Base-by-base conservation (phyloP, 2,329 filamentous ascomycete species). In the Fusarium pseudograminearum region DNA sequence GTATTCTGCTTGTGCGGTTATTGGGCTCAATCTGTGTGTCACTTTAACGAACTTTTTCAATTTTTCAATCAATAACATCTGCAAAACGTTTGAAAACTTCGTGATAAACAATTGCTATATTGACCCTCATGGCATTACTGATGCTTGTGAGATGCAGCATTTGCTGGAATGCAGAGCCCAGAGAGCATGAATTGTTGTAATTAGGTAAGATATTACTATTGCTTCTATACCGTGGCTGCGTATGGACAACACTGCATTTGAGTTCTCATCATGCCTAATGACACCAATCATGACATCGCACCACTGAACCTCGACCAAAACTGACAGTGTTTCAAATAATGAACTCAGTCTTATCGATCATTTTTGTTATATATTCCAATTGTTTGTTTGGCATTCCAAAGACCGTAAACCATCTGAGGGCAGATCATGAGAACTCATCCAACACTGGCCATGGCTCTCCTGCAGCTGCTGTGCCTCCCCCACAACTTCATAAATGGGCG, bases 271-370 rank as follows among this genome's bases (percentile, higher is more conserved):
- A 46, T 46, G 34, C 54, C 26, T 42, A 14, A 14, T 6, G 40
- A 30, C 20, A 31, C 22, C 30, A 30, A 65, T 65, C 63, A 66
- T 66, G 55, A 66, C 55, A 66, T 45, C 34, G 36, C 40, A 33
- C 30, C 34, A 46, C 24, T 18, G 34, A 20, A 31, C 36, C 46
- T 53, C 31, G 56, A 44, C 45, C 10, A 41, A 47, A 14, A 47
- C 22, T 28, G 44, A 55, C 33, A 24, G 7, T 9, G 44, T 28
- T 24, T 36, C 34, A 48, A 34, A 42, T 33, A 44, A 40, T 14
- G 22, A 48, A 55, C 48, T 52, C 60, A 46, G 40, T 26, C 44
- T 38, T 54, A 22, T 28, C 20, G 7, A 10, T 16, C 31, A 18
- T 31, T 31, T n/a, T 26, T 46, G 4, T 54, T 36, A 7, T 5